Evolutionary conservation across 2,329 filamentous ascomycete genomes (phyloP).

Genomic region (Talaromyces sp.): DNA sequence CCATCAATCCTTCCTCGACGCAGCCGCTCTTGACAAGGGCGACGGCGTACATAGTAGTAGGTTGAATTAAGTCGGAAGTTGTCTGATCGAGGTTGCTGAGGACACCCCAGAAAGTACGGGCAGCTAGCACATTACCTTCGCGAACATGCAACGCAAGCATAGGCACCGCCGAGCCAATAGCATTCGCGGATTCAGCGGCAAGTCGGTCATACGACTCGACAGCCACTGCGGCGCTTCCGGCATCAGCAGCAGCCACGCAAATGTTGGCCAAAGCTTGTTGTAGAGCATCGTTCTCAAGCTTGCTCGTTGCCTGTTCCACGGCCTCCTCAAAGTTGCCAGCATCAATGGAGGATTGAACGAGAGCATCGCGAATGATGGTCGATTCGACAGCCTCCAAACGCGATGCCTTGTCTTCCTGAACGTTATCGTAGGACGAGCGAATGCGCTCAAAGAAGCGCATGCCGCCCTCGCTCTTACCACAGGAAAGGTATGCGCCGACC

Average conservation of each 20-base stretch:
- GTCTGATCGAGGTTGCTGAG: constrained; percentile 59
- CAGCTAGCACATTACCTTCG: constrained; percentile 70
- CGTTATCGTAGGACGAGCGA: constrained; percentile 51
- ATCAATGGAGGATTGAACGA: constrained; percentile 73
- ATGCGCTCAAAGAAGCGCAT: constrained; percentile 83
- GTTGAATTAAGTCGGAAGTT: constrained; percentile 70
- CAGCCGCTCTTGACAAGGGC: constrained; percentile 82
- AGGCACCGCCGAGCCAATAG: constrained; percentile 64
- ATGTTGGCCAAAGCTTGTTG: constrained; percentile 67
- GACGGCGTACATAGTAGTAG: constrained; percentile 84
- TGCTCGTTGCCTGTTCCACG: constrained; percentile 63
- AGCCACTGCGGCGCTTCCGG: constrained; percentile 66
- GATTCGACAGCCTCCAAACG: constrained; percentile 64
- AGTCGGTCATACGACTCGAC: constrained; percentile 62
- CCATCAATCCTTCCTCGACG: constrained; percentile 72
- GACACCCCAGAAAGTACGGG: constrained; percentile 75
- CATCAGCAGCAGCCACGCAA: constrained; percentile 74
- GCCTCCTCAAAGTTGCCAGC: constrained; percentile 69
- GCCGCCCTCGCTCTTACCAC: constrained; percentile 74
- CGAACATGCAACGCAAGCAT: constrained; percentile 84
- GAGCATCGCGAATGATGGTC: constrained; percentile 66
- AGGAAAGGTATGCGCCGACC: constrained; percentile 81
- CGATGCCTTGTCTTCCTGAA: constrained; percentile 51
- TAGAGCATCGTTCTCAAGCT: constrained; percentile 57
- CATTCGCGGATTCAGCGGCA: constrained; percentile 49